These are phyloP conservation scores for Aspergillus ochraceus DNA, from an alignment of 2,329 filamentous ascomycete genomes.

Conservation along the genomic window DNA sequence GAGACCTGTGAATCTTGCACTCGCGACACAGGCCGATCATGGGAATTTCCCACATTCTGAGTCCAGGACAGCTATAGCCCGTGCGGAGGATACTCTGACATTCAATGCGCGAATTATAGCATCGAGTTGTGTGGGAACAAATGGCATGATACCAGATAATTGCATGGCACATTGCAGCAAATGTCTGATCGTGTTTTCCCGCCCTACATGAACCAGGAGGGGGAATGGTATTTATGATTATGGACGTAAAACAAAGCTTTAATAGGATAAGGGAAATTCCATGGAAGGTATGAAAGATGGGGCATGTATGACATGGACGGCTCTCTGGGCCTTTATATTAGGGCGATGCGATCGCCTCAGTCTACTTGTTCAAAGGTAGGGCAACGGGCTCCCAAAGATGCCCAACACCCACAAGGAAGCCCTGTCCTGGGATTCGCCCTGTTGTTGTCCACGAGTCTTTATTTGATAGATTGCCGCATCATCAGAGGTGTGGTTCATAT, in stretches of 20 bases:
- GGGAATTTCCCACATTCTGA: slow-evolving; percentile 11
- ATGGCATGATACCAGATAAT: slow-evolving; percentile 26
- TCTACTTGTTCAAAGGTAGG: background rate
- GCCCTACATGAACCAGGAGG: background rate
- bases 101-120: slow-evolving; percentile 12
- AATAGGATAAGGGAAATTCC: background rate
- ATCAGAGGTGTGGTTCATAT: background rate
- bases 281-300: no score
- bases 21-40: slow-evolving; percentile 15
- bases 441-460: background rate
- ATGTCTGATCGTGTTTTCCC: background rate
- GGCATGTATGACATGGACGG: background rate
- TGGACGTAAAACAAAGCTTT: background rate
- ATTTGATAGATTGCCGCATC: background rate
- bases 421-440: background rate
- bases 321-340: background rate
- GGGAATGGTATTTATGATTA: background rate
- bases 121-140: slow-evolving; percentile 19
- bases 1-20: slow-evolving; percentile 6
- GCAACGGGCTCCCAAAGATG: background rate
- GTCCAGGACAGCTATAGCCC: slow-evolving; percentile 17
- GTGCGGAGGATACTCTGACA: slow-evolving; percentile 15
- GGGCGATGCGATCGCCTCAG: background rate
- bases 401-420: background rate
- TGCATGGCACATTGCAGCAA: slow-evolving; percentile 23